Evolutionary conservation across 2,329 filamentous ascomycete genomes (phyloP), one percentile per base, ranked within the genome.

Genomic region (Calonectria honghensis): DNA sequence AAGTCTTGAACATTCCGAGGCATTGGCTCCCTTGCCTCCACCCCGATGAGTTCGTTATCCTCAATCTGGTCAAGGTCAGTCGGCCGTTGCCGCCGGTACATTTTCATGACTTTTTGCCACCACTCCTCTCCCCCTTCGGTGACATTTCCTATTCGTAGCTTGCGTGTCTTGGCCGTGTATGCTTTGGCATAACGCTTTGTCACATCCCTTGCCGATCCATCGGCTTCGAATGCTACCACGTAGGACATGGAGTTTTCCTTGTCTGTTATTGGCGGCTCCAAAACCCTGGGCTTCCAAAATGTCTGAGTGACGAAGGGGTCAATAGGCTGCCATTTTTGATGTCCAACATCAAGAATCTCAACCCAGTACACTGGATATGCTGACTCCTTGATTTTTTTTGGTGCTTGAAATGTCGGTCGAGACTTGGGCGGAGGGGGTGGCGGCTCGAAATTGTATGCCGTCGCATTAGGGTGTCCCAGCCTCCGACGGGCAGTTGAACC

Each of bases 291-390:
- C 74, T 94, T 96, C 82, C 93, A 95, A 70, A 98, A 92, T 0
- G 77, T 94, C 70, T 91, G 89, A 0, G 96, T 98, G 2, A 97
- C 95, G 0, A 98, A 85, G 0, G 96, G 92, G 82, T 99, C 97
- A 48, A 97, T 91, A 0, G 95, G 91, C 70, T 98, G 91, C 97
- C 97, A 99, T 87, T 95, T 98, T 82, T 98, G 95, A 77, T 95
- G 92, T 0, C 94, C 94, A 68, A 92, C 88, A 76, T 98, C 96
- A 77, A 98, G 94, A 4, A 95, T 93, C 85, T 99, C 97, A 0
- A 98, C 93, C 97, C 97, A 99, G 82, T 96, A 98, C 4, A 98
- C 90, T 0, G 97, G 97, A 80, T 93, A 95, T 0, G 91, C 85
- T 0, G 95, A 96, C 81, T 96, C 95, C 31, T 89, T 89, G 14